Percentiles rank a stretch among this genome's conserved stretches.
Conservation (phyloP, 441 rosid species). For the Syzygium syzygioides region DNA sequence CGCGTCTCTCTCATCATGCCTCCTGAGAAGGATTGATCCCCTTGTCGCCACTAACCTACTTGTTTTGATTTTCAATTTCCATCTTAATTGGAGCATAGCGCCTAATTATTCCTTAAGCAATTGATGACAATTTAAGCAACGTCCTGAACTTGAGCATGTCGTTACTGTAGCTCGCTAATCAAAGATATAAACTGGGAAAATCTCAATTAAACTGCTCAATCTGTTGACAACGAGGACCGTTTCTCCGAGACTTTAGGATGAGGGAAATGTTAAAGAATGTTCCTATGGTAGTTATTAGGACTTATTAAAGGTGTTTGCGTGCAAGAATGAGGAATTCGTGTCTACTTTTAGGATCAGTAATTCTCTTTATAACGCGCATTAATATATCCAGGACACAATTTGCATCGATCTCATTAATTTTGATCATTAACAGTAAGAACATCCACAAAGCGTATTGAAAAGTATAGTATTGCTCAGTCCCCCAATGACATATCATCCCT, state of each 20-base stretch:
- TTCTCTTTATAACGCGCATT: background rate
- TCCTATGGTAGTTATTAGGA: background rate
- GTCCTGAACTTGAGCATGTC: background rate
- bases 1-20: background rate
- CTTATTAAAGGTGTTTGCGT: rapidly evolving
- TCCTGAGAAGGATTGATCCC: background rate
- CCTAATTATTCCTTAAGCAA: background rate
- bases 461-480: no score
- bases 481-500: background rate
- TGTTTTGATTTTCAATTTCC: background rate
- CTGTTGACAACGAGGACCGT: background rate
- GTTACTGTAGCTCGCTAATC: background rate
- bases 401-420: background rate
- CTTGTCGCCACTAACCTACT: background rate
- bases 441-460: background rate
- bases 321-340: background rate
- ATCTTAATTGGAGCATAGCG: background rate
- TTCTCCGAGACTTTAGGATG: background rate
- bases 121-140: background rate
- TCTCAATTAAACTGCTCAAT: background rate
- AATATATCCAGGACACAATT: background rate
- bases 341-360: background rate
- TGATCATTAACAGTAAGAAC: background rate
- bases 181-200: background rate
- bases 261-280: background rate